Percentiles rank a stretch among this genome's conserved stretches.
Evolutionary conservation across 2,329 filamentous ascomycete genomes (phyloP).

Genomic region (Aspergillus bombycis): DNA sequence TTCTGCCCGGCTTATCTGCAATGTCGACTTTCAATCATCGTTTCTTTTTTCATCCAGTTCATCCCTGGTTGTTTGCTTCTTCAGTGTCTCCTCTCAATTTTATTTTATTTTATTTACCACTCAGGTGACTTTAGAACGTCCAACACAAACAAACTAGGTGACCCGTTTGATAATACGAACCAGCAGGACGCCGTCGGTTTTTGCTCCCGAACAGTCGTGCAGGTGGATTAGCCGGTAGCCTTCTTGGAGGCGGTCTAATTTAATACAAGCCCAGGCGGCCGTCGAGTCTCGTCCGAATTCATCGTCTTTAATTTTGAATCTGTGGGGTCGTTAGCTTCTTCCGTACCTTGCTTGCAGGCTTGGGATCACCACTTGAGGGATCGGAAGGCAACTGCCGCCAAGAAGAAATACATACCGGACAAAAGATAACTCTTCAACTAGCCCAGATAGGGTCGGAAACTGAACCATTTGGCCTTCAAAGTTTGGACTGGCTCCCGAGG

Average conservation of each 20-base stretch:
- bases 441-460: conserved; percentile 59
- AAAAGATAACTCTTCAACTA: conserved; percentile 73
- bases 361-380: not conserved
- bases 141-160: conserved; percentile 5
- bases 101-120: not conserved
- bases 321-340: conserved; percentile 30
- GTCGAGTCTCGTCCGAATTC: conserved; percentile 77
- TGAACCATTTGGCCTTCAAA: conserved; percentile 64
- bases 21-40: not conserved
- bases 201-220: conserved; percentile 67
- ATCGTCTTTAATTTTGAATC: conserved; percentile 86
- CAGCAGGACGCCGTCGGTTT: conserved; percentile 70
- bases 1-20: not conserved
- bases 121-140: not conserved
- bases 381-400: not conserved
- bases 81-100: not conserved
- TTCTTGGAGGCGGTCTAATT: conserved; percentile 75
- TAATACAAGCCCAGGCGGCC: conserved; percentile 85
- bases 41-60: not conserved
- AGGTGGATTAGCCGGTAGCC: conserved; percentile 81
- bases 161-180: conserved; percentile 69
- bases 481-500: conserved; percentile 64
- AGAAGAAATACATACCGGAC: conserved; percentile 62
- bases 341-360: not conserved
- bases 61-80: not conserved